Evolutionary conservation across 2,329 filamentous ascomycete species (phyloP).

Genomic region (Fusarium equiseti): DNA sequence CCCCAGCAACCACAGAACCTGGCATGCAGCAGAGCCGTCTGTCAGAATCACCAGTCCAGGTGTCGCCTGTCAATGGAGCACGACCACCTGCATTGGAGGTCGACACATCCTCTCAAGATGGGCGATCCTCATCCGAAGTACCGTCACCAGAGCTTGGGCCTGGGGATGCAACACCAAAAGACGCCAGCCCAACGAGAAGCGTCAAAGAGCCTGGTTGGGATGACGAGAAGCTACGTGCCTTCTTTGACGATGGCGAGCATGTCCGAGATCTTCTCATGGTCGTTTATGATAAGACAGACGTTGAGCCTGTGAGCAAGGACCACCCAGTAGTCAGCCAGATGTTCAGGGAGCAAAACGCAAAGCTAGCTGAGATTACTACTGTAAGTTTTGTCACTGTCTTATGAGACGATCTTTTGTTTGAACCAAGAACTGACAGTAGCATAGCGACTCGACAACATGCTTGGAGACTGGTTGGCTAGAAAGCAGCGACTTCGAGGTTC

Average conservation of each 20-base stretch:
- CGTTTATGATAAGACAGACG: conserved; percentile 90
- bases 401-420: not conserved
- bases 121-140: conserved; percentile 72
- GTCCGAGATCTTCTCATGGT: conserved; percentile 91
- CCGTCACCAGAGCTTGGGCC: conserved; percentile 72
- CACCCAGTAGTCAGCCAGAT: conserved; percentile 85
- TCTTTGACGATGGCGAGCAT: conserved; percentile 90
- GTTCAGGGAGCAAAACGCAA: conserved; percentile 88
- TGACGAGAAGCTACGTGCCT: conserved; percentile 84
- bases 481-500: conserved; percentile 71
- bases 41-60: conserved; percentile 76
- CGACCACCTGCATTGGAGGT: conserved; percentile 75
- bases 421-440: conserved; percentile 28
- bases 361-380: conserved; percentile 85
- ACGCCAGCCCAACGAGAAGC: conserved; percentile 54
- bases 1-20: conserved; percentile 50
- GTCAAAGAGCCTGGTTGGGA: conserved; percentile 75
- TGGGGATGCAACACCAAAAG: conserved; percentile 55
- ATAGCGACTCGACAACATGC: conserved; percentile 85
- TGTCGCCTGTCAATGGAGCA: conserved; percentile 57
- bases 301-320: conserved; percentile 81
- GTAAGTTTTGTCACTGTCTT: conserved; percentile 58
- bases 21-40: conserved; percentile 58
- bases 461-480: conserved; percentile 83
- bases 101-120: conserved; percentile 79